Evolutionary conservation across 495 filamentous ascomycete genomes (phyloP).

Genomic region (Tuber magnatum): DNA sequence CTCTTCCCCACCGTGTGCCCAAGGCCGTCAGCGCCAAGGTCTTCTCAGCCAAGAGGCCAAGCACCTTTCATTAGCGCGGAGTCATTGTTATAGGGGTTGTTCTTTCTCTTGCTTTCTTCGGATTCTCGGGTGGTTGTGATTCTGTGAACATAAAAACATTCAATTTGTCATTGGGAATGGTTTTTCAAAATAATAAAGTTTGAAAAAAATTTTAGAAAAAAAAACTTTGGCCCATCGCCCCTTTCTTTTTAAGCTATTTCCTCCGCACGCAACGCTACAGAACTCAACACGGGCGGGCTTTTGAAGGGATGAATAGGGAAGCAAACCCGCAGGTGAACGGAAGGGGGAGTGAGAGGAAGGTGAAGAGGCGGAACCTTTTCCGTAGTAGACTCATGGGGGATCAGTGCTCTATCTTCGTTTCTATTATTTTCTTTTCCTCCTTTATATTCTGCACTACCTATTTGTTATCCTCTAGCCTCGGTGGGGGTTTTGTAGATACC

Average conservation of each 20-base stretch:
- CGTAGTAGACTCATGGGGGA: neutral
- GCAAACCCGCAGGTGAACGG: neutral
- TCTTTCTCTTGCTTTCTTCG: conserved; percentile 1
- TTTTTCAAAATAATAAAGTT: conserved; percentile 1
- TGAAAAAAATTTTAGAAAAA: neutral
- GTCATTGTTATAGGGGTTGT: conserved; percentile 1
- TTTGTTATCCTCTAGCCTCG: neutral
- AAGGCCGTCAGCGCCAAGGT: conserved; percentile 74
- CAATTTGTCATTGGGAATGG: neutral
- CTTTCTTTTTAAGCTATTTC: neutral
- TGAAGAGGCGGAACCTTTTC: neutral
- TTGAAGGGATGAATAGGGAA: neutral
- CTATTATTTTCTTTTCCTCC: neutral
- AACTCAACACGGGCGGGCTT: neutral
- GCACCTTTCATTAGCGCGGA: conserved; percentile 57
- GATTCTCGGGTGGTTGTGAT: neutral
- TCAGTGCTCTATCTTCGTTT: neutral
- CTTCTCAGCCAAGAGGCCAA: conserved; percentile 82
- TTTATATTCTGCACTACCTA: neutral
- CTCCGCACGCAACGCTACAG: neutral
- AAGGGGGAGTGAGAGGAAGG: neutral
- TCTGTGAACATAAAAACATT: conserved; percentile 2
- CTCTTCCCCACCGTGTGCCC: conserved; percentile 88
- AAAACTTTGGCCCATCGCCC: neutral
- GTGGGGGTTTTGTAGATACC: neutral